Evolutionary conservation across 305 asterid species (phyloP), one percentile per base, ranked within the genome.

Genomic region (Fraxinus paxiana): DNA sequence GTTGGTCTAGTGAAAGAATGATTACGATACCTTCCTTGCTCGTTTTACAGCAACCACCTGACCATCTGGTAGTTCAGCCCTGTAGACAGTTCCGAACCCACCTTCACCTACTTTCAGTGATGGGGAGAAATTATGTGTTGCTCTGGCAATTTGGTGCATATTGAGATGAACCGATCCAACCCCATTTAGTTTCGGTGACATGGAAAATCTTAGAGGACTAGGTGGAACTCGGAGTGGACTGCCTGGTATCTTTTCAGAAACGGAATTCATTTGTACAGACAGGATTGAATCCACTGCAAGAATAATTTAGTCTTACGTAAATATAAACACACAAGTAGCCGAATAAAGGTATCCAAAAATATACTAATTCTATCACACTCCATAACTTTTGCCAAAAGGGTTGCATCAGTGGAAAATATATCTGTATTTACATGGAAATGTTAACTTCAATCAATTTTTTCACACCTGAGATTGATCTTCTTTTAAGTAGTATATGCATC

Each of bases 41-140:
- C 99, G 95, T 86, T 96, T 96, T 79, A 96, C 87, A 82, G 98
- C 98, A 86, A 96, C 98, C 24, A 89, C 83, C 76, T 83, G 90
- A 74, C 98, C 98, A 89, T 89, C 94, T 46, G 17, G 56, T 71
- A 96, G 92, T 81, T 86, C 91, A 72, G 97, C 99, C 84, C 85
- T 92, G 92, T 96, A 96, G 82, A 96, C 99, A 33, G 84, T 86
- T 86, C 99, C 99, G 70, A 94, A 94, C 30, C 98, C 99, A 82
- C 99, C 99, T 85, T 91, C 98, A 74, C 99, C 99, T 33, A 96
- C 88, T 82, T 77, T 83, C 72, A 81, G 74, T 15, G 97, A 82
- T 43, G 90, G 80, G 24, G 99, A 91, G 86, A 96, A 96, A 86
- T 91, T 96, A 6, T 90, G 86, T 3, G 99, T 96, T 1, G 93